Base-by-base conservation (phyloP, 1,284 basidiomycete genomes). In the Ceratobasidium sp. region DNA sequence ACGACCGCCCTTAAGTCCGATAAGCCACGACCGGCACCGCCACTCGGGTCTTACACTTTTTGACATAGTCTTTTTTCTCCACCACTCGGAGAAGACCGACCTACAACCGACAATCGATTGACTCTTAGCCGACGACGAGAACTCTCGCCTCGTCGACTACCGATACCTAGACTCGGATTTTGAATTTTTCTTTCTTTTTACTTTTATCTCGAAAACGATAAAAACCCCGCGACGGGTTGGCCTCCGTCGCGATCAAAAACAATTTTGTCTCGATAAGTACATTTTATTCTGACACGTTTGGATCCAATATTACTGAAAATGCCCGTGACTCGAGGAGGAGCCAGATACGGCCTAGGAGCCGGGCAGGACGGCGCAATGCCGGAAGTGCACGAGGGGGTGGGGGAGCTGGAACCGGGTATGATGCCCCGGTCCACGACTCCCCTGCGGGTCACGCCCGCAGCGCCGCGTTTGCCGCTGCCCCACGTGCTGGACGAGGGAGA, bases 101-200 rank as follows among this genome's bases (percentile, higher is more conserved):
- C 27, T 30, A 30, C 27, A 30, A 30, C 27, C 27, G 27, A 30
- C 27, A 30, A 30, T 30, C 27, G 27, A 30, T 30, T 30, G 27
- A 30, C 27, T 30, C 27, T 30, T 30, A 30, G 27, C 27, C 27
- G 27, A 30, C 27, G 27, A 30, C 27, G 27, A 30, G 27, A 30
- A 30, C 27, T 30, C 27, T 30, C 27, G 27, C 27, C 27, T 30
- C 27, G 27, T 30, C 27, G 27, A 30, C 27, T 30, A 30, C 27
- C 27, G 27, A 30, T 30, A 30, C 27, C 27, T 30, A 30, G 27
- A 30, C 27, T 30, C 27, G 27, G 27, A 30, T 30, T 30, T 30
- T 30, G 27, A 30, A 30, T 52, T 52, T 18, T 52, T 83, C 0
- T 86, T 85, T 41, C 14, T 52, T 16, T n/a, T 52, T 52, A 8